These are phyloP conservation scores for Chlorella sp. DNA, from an alignment of 139 green algal species.

Conservation along the genomic window DNA sequence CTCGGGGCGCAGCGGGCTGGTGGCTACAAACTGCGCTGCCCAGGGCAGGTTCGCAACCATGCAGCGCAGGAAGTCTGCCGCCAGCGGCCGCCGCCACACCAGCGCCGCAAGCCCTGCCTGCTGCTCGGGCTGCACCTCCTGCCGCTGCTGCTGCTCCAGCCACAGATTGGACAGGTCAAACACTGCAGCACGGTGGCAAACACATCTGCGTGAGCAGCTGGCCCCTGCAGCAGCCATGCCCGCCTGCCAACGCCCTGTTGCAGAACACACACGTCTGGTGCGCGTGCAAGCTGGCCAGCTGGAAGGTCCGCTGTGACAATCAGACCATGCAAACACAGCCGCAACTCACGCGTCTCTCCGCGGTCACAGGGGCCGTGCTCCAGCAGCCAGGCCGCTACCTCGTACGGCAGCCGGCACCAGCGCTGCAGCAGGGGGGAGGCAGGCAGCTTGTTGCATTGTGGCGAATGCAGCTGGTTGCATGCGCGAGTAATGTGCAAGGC, in stretches of 20 bases:
- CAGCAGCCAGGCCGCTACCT: conserved; percentile 18
- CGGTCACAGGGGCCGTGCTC: conserved; percentile 14
- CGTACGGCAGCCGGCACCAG: conserved; percentile 21
- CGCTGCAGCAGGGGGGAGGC: background rate
- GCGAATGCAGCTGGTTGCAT: too few species aligned
- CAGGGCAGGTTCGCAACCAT: conserved; percentile 31
- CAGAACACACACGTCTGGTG: too few species aligned
- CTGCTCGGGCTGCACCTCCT: background rate
- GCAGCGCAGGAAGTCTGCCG: conserved; percentile 26
- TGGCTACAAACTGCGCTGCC: background rate
- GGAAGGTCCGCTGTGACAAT: too few species aligned
- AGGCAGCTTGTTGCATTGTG: too few species aligned
- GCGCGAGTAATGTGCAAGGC: too few species aligned
- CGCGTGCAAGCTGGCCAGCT: too few species aligned
- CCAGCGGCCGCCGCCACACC: conserved; percentile 19
- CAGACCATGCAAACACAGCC: too few species aligned
- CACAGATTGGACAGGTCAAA: conserved; percentile 35
- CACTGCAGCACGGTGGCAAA: too few species aligned
- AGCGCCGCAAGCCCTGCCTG: conserved; percentile 11
- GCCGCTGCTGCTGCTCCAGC: conserved; percentile 24
- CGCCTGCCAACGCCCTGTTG: too few species aligned
- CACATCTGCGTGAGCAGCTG: too few species aligned
- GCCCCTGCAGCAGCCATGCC: too few species aligned
- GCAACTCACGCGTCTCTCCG: background rate
- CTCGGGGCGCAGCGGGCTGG: background rate